Evolutionary conservation across 2,329 filamentous ascomycete genomes (phyloP), one percentile per base, ranked within the genome.

Genomic region (Coccinonectria pachysandricola): DNA sequence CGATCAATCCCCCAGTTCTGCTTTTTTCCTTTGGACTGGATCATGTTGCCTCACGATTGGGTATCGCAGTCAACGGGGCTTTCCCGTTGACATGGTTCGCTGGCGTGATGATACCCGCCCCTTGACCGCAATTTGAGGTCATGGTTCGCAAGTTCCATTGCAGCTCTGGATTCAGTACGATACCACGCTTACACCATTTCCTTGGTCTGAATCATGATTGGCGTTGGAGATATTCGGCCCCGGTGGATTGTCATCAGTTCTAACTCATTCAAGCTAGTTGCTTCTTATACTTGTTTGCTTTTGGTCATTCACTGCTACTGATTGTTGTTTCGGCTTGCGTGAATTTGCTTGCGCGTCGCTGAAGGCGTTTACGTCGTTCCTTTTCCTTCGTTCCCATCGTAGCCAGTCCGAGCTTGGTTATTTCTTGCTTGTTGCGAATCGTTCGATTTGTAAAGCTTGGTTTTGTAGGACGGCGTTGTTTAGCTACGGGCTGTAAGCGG

Each of bases 211-310:
- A 49, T 56, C 46, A 56, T 50, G 53, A 55, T 50, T 53, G 54
- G 54, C 54, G 54, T 57, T 57, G 52, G 51, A 56, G 54, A 57
- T 53, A 36, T 46, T 52, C 44, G 49, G 47, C 42, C 38, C 39
- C 34, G 52, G 50, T 50, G 49, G 48, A 48, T 49, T 49, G 49
- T 50, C 45, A 51, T 50, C 45, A 52, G 50, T 48, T 53, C 45
- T 47, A 50, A 49, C 50, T 50, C 41, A 49, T 46, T 47, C 40
- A 44, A 43, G 42, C 40, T 45, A 40, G 36, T 37, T 46, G 38
- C 35, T 38, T 42, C 34, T 38, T 42, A 34, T 42, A 43, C 26
- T 26, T 36, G 34, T 38, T 44, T 43, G 39, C 35, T 37, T 37
- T n/a, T 40, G 32, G 38, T 40, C 36, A 36, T 42, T 38, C 35